Evolutionary conservation across 805 yeast species (phyloP).

Genomic region (Schizosaccharomyces octosporus): DNA sequence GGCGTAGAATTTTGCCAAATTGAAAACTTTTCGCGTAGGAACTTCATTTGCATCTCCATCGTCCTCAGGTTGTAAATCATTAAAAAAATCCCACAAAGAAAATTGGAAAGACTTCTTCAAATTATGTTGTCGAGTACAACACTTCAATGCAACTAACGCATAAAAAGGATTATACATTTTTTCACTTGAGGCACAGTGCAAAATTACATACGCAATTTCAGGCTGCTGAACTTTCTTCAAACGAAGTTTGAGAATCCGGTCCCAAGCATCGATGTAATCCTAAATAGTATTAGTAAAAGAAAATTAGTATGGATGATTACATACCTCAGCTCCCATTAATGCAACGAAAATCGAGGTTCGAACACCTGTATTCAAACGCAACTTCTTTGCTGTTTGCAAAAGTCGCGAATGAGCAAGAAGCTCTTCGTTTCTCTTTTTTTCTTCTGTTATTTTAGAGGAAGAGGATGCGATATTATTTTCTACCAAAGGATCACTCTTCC

Average conservation of each 20-base stretch:
- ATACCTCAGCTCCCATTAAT: slow-evolving; percentile 62
- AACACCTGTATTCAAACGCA: slow-evolving; percentile 85
- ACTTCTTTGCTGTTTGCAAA: slow-evolving; percentile 53
- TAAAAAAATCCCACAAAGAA: slow-evolving; percentile 63
- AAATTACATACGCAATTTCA: slow-evolving; percentile 63
- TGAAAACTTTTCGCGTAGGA: slow-evolving; percentile 34
- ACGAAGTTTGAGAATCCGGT: slow-evolving; percentile 54
- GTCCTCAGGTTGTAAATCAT: slow-evolving; percentile 30
- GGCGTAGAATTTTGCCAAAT: slow-evolving; percentile 65
- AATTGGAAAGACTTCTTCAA: slow-evolving; percentile 71
- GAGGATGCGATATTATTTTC: slow-evolving; percentile 9
- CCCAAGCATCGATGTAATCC: slow-evolving; percentile 70
- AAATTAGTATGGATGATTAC: neutral
- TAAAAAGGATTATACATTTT: slow-evolving; percentile 74
- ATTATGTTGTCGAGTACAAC: slow-evolving; percentile 45
- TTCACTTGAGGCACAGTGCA: slow-evolving; percentile 73
- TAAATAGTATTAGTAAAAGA: neutral
- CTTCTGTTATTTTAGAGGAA: slow-evolving; percentile 14
- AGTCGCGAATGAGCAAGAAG: slow-evolving; percentile 40
- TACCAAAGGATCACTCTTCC: slow-evolving; percentile 39
- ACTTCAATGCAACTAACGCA: slow-evolving; percentile 48
- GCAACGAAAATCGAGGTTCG: slow-evolving; percentile 84
- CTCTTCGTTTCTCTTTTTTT: slow-evolving; percentile 30
- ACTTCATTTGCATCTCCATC: slow-evolving; percentile 14
- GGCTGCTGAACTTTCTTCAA: slow-evolving; percentile 58